phyloP scores from a whole-genome alignment of 192 early-diverging fungal genomes.

The Coemansia sp. region DNA sequence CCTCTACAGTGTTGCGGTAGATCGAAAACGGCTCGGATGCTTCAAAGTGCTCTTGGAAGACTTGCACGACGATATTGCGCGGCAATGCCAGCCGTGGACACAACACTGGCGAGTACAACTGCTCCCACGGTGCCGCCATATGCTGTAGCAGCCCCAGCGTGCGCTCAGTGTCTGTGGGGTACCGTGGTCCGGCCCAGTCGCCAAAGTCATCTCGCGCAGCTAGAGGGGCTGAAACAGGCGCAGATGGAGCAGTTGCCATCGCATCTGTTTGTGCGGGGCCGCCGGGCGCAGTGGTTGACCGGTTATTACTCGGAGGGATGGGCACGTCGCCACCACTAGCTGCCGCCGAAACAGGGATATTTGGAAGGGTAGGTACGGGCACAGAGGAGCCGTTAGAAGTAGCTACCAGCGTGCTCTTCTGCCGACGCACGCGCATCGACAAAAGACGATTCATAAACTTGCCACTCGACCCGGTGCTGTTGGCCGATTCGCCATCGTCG shows the following conservation, averaged over 20 bases:
- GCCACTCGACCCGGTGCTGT: constrained; percentile 38
- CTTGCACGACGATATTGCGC: constrained; percentile 28
- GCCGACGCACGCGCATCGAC: constrained; percentile 54
- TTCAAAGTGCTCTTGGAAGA: constrained; percentile 35
- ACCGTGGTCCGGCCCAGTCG: constrained; percentile 47
- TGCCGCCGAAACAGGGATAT: neutral
- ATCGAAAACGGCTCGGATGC: constrained; percentile 47
- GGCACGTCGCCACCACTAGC: neutral
- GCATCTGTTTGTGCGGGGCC: neutral
- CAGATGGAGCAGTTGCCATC: neutral
- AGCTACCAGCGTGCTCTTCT: constrained; percentile 33
- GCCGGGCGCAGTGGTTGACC: constrained; percentile 24
- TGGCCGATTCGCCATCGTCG: constrained; percentile 38
- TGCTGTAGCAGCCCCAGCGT: constrained; percentile 40
- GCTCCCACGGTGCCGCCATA: constrained; percentile 41
- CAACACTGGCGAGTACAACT: constrained; percentile 51
- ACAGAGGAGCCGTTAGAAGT: neutral
- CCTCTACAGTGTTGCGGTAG: constrained; percentile 32
- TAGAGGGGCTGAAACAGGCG: neutral
- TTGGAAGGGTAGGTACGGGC: neutral
- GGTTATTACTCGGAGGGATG: constrained; percentile 13
- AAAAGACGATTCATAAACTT: constrained; percentile 48
- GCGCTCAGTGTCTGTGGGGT: constrained; percentile 52
- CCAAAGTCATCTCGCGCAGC: constrained; percentile 13
- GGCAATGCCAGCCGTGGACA: constrained; percentile 54